phyloP scores from a whole-genome alignment of 2,329 filamentous ascomycete genomes.

The Aspergillus ibericus region DNA sequence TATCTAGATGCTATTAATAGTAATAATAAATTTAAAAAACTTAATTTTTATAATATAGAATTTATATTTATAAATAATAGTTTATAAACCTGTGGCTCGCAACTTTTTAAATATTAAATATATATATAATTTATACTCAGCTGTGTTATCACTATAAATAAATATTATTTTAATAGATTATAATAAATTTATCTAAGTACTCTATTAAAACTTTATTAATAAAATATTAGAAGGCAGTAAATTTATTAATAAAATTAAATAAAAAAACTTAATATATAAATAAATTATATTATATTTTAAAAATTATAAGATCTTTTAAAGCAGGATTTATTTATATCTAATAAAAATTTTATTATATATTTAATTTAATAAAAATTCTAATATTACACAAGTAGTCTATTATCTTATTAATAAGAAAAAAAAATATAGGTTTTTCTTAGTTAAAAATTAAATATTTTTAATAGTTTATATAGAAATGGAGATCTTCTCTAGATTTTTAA shows the following conservation, averaged over 20 bases:
- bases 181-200: neutral
- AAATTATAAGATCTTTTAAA: neutral
- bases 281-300: neutral
- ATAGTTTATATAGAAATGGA: neutral
- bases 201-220: neutral
- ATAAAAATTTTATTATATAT: neutral
- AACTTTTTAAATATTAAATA: neutral
- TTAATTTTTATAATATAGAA: no score
- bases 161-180: neutral
- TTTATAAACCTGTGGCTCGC: neutral
- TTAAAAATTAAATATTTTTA: neutral
- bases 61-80: no score
- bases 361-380: neutral
- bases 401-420: neutral
- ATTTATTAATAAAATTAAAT: neutral
- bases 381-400: neutral
- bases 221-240: neutral
- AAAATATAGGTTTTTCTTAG: neutral
- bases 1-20: no score
- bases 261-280: neutral
- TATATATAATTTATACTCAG: neutral
- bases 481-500: neutral
- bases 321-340: neutral
- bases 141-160: neutral
- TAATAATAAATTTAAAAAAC: no score